Conservation (phyloP, 495 filamentous ascomycete genomes). For the Cairneyella variabilis region DNA sequence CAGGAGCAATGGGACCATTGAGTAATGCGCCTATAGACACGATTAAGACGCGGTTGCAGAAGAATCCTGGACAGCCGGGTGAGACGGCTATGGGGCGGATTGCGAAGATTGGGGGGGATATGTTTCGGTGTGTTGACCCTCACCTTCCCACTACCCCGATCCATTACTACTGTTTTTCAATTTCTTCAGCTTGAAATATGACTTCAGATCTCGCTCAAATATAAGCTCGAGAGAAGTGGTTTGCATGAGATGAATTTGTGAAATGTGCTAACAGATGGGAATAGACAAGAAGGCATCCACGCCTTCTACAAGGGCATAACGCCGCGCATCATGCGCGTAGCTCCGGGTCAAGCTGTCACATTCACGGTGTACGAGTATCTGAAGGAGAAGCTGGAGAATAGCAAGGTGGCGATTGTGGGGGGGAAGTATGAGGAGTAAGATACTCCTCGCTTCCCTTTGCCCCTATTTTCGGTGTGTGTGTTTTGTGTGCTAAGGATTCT, state of each 20-base stretch:
- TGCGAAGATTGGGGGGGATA: constrained; percentile 72
- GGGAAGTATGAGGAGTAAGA: constrained; percentile 70
- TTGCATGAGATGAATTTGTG: not conserved
- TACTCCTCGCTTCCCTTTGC: too few relatives aligned
- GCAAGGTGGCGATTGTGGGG: constrained; percentile 59
- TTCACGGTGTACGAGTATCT: constrained; percentile 96
- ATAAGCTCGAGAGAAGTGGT: too few relatives aligned
- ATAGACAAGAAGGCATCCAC: constrained; percentile 75
- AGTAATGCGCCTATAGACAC: constrained; percentile 98
- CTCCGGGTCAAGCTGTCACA: constrained; percentile 95
- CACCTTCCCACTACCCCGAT: not conserved
- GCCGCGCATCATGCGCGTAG: constrained; percentile 93
- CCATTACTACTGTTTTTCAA: not conserved
- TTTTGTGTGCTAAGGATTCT: not conserved
- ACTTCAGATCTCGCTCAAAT: too few relatives aligned
- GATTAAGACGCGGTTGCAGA: constrained; percentile 96
- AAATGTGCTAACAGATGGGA: not conserved
- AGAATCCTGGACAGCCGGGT: constrained; percentile 76
- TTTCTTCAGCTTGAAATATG: too few relatives aligned
- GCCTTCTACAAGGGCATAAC: constrained; percentile 99
- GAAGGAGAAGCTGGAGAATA: constrained; percentile 77
- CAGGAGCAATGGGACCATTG: constrained; percentile 90
- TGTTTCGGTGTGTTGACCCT: constrained; percentile 68
- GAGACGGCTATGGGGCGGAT: constrained; percentile 77
- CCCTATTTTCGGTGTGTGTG: not conserved